phyloP scores from a whole-genome alignment of 164 flowering plant species.

The Akebia trifoliata region DNA sequence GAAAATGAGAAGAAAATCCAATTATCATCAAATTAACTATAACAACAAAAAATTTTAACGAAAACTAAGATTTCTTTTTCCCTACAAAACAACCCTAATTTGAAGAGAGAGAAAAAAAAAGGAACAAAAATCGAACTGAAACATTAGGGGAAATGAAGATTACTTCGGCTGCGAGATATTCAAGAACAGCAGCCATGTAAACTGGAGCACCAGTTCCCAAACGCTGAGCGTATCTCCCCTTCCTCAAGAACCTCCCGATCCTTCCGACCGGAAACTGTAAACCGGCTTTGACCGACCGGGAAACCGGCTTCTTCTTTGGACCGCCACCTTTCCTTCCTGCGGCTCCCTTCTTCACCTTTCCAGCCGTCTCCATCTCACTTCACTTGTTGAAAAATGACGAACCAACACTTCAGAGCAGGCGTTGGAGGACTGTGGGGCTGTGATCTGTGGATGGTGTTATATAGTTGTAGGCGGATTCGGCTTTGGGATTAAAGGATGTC shows the following conservation, averaged over 20 bases:
- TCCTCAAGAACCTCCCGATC: slow-evolving; percentile 31
- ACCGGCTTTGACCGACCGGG: slow-evolving; percentile 29
- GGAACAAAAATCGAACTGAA: not conserved
- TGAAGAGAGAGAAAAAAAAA: not conserved
- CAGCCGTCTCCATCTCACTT: slow-evolving; percentile 21
- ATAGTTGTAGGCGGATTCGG: not conserved
- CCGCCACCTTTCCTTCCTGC: slow-evolving; percentile 31
- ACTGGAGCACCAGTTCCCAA: slow-evolving; percentile 77
- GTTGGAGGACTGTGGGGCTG: not conserved
- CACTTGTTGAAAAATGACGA: not conserved
- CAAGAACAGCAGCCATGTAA: slow-evolving; percentile 61
- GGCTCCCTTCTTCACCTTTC: slow-evolving; percentile 29
- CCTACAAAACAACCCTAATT: no score
- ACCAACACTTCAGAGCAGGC: not conserved
- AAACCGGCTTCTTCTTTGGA: slow-evolving; percentile 31
- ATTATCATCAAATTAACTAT: no score
- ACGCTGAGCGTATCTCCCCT: slow-evolving; percentile 37
- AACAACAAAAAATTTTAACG: no score
- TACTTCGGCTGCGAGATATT: slow-evolving; percentile 71
- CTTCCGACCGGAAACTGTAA: slow-evolving; percentile 36
- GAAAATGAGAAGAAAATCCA: no score
- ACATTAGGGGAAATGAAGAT: not conserved
- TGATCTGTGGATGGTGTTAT: slow-evolving; percentile 3
- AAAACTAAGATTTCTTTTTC: no score
- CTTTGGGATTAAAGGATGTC: not conserved